Evolutionary conservation across 768 basidiomycete genomes (phyloP).

Genomic region (Auriscalpium vulgare): DNA sequence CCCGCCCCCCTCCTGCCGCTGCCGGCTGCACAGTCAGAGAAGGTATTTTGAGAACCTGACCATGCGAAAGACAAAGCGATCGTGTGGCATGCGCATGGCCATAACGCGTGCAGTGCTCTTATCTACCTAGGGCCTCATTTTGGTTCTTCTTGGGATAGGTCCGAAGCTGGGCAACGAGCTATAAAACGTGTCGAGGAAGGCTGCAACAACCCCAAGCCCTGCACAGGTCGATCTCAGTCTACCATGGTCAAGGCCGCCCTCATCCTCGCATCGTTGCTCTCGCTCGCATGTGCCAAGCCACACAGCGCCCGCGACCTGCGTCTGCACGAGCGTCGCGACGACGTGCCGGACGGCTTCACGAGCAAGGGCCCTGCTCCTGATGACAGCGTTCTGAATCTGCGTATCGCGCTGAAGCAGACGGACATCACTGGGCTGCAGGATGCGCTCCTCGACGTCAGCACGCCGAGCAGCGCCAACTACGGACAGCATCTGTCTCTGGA

Average conservation of each 20-base stretch:
- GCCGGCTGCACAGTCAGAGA: too few species aligned
- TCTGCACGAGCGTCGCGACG: background rate
- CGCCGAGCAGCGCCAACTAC: background rate
- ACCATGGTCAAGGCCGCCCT: background rate
- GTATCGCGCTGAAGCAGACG: background rate
- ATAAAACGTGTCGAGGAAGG: too few species aligned
- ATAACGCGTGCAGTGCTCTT: too few species aligned
- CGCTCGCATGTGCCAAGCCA: background rate
- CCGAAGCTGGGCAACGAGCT: too few species aligned
- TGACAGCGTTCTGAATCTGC: background rate
- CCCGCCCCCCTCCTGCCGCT: too few species aligned
- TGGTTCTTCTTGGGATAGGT: too few species aligned
- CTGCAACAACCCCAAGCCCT: too few species aligned
- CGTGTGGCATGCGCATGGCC: too few species aligned
- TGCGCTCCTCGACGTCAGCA: conserved; percentile 9
- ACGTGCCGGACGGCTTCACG: background rate
- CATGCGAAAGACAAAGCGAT: too few species aligned
- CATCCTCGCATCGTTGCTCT: background rate
- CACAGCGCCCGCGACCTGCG: background rate
- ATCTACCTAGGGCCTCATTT: too few species aligned
- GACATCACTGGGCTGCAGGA: conserved; percentile 5
- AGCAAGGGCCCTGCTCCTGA: background rate
- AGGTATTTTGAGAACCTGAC: too few species aligned
- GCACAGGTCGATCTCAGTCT: too few species aligned
- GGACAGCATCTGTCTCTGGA: conserved; percentile 1